These are phyloP conservation scores for Acmispon strigosus DNA, from an alignment of 306 rosid genomes.

Conservation along the genomic window DNA sequence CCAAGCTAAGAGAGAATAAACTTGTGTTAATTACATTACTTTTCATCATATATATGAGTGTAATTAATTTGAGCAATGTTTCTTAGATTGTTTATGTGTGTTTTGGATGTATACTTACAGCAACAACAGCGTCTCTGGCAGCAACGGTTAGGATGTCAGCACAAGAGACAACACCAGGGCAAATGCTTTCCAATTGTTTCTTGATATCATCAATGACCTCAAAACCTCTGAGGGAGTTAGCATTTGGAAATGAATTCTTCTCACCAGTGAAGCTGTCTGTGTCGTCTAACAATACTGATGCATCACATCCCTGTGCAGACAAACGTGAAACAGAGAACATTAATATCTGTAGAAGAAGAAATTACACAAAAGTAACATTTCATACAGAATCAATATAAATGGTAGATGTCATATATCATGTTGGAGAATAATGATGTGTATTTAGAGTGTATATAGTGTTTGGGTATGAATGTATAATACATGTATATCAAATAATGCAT, in stretches of 20 bases:
- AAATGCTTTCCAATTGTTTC: constrained; percentile 18
- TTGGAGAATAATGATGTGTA: no score
- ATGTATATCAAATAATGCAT: not conserved
- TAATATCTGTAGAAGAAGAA: not conserved
- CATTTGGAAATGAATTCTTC: constrained; percentile 34
- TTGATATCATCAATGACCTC: constrained; percentile 44
- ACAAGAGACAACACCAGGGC: constrained; percentile 44
- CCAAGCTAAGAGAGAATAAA: constrained; percentile 21
- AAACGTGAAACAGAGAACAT: not conserved
- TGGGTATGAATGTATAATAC: no score
- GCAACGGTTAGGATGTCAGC: constrained; percentile 45
- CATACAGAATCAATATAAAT: no score
- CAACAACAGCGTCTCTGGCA: constrained; percentile 38
- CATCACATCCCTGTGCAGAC: constrained; percentile 51
- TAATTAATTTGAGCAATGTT: no score
- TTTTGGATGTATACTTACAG: constrained; percentile 16
- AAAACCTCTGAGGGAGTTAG: constrained; percentile 35
- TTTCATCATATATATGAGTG: no score
- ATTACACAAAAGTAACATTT: no score
- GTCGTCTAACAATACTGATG: constrained; percentile 44
- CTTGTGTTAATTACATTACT: no score
- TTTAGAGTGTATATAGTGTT: no score
- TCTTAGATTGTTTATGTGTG: no score
- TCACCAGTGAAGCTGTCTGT: constrained; percentile 26
- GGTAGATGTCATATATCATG: no score